Conservation (phyloP, 805 yeast genomes). For the Pichia ethanolica region DNA sequence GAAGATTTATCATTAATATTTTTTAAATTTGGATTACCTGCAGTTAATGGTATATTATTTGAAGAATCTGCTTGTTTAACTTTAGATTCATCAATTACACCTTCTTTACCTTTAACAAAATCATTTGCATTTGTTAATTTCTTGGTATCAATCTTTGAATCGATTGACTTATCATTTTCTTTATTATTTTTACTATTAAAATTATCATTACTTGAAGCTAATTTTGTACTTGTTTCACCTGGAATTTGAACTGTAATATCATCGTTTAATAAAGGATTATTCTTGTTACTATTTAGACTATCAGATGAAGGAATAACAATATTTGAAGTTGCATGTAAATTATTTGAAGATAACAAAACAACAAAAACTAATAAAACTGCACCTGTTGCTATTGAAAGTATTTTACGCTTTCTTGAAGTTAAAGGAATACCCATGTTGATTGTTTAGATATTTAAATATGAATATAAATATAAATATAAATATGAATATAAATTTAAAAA, state of each 20-base stretch:
- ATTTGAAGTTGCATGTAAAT: background rate
- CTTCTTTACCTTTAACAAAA: conserved; percentile 28
- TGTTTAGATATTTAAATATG: background rate
- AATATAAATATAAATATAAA: no score
- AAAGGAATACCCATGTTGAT: conserved; percentile 5
- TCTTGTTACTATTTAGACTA: background rate
- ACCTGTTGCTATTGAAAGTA: conserved; percentile 35
- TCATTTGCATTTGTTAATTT: conserved; percentile 21
- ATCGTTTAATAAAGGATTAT: background rate
- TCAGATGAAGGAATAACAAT: background rate
- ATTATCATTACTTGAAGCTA: background rate
- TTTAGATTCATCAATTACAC: conserved; percentile 35
- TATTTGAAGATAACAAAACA: background rate
- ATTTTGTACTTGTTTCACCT: background rate
- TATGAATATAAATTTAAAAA: no score
- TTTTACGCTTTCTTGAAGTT: conserved; percentile 31
- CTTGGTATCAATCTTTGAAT: conserved; percentile 11
- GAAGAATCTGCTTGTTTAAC: conserved; percentile 29
- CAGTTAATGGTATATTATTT: conserved; percentile 11
- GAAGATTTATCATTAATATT: conserved; percentile 10
- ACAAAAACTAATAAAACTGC: conserved; percentile 31
- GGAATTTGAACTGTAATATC: conserved; percentile 1
- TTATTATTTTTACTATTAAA: background rate
- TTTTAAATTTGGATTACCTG: conserved; percentile 11
- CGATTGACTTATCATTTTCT: background rate